Evolutionary conservation across 2,329 filamentous ascomycete genomes (phyloP), one percentile per base, ranked within the genome.

Genomic region (Penicillium brevicompactum): DNA sequence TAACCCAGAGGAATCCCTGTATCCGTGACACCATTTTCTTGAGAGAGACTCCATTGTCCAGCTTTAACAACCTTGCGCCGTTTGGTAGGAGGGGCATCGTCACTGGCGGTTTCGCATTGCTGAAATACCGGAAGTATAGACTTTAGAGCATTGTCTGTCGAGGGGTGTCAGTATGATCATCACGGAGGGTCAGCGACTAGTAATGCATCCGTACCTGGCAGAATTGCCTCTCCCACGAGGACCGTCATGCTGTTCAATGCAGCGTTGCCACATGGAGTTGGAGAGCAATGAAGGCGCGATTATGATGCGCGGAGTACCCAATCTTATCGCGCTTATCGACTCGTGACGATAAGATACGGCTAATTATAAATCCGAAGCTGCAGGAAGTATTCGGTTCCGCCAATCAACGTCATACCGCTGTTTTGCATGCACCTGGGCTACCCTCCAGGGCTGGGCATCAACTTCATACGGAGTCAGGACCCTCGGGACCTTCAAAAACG

Each of bases 51-150:
- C 13, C 53, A 58, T 24, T 51, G 16, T 9, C 46, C 58, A 30
- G 58, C 52, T 42, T 63, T 59, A 1, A 55, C 18, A 45, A 67
- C 24, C 58, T 72, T 75, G 56, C 69, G 71, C 49, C 72, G 71
- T 59, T 75, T 75, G 16, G 43, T 64, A 10, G 61, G 63, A 57
- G 49, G 67, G n/a, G 49, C 60, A 46, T 66, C 54, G 16, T 38
- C 18, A 31, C 62, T 56, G 10, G 49, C 34, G 42, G 46, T 45
- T 40, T 55, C 48, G 37, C 16, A 57, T 52, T 62, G 61, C 43
- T 57, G 51, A 40, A 73, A 57, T 41, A 63, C 56, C 30, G 59
- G 53, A 49, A 61, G 63, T 38, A 73, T 51, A 51, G 56, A 61
- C 55, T 57, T 49, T 41, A 68, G 64, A 21, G 64, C 57, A 22